Conservation (phyloP, 352 stramenopile species). For the Achlya hypogyna region DNA sequence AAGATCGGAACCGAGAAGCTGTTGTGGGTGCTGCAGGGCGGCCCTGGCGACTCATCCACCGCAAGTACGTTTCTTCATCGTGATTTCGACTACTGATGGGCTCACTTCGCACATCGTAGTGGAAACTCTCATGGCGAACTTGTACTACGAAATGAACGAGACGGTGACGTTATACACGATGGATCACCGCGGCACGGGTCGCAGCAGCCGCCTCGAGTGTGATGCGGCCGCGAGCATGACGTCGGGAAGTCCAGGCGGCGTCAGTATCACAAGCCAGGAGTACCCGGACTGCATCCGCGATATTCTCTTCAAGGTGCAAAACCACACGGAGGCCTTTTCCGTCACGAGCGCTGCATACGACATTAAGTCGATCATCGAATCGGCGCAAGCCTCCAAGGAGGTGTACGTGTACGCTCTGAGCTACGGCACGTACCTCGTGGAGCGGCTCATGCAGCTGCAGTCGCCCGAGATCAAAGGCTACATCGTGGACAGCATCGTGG, state of each 20-base stretch:
- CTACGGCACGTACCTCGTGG: slow-evolving; percentile 53
- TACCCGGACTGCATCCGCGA: slow-evolving; percentile 23
- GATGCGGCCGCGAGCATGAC: slow-evolving; percentile 15
- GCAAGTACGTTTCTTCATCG: too few species aligned
- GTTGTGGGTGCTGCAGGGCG: slow-evolving; percentile 63
- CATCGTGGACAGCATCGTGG: slow-evolving; percentile 43
- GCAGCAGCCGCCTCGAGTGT: slow-evolving; percentile 37
- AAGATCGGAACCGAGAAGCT: slow-evolving; percentile 27
- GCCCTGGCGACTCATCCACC: slow-evolving; percentile 55
- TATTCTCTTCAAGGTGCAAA: slow-evolving; percentile 22
- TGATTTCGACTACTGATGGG: too few species aligned
- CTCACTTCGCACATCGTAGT: slow-evolving; percentile 14
- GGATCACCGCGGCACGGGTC: slow-evolving; percentile 39
- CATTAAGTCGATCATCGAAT: slow-evolving; percentile 41
- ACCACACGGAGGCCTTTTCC: slow-evolving; percentile 35
- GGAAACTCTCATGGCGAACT: slow-evolving; percentile 39
- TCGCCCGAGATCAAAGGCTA: slow-evolving; percentile 44
- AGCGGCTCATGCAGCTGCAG: slow-evolving; percentile 50
- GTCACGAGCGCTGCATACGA: slow-evolving; percentile 54
- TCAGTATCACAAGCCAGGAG: slow-evolving; percentile 20
- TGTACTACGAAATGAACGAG: slow-evolving; percentile 37
- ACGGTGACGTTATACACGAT: slow-evolving; percentile 43
- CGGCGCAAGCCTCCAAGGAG: slow-evolving; percentile 32
- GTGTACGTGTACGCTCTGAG: slow-evolving; percentile 59
- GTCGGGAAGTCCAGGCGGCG: slow-evolving; percentile 7